Percentiles rank a stretch among this genome's conserved stretches.
Evolutionary conservation across 129 eudicot genomes (phyloP).

Genomic region (Oenanthe sinensis): DNA sequence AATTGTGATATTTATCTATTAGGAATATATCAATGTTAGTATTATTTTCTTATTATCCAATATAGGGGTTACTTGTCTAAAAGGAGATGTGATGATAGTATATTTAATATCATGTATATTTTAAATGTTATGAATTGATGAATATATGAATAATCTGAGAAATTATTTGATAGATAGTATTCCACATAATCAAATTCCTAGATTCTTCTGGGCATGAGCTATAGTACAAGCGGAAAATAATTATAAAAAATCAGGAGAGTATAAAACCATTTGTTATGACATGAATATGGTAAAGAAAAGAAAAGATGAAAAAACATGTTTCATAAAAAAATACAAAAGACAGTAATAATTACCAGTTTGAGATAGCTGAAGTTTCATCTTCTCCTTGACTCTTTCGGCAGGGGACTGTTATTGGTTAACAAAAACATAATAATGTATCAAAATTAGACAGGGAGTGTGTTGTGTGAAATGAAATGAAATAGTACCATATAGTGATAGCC

Average conservation of each 20-base stretch:
- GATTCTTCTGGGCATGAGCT: neutral
- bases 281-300: neutral
- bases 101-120: too few relatives aligned
- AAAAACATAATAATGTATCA: too few relatives aligned
- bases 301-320: neutral
- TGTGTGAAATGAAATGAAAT: too few relatives aligned
- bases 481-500: too few relatives aligned
- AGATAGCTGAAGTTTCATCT: constrained; percentile 92
- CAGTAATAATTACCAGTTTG: constrained; percentile 55
- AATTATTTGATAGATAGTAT: too few relatives aligned
- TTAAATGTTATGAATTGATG: too few relatives aligned
- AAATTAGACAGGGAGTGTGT: too few relatives aligned
- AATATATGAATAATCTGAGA: neutral
- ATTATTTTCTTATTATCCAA: neutral
- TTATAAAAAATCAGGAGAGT: neutral
- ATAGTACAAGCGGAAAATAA: too few relatives aligned
- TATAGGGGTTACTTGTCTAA: neutral
- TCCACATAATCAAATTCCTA: neutral
- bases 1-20: neutral
- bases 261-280: neutral
- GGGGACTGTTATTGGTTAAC: constrained; percentile 81
- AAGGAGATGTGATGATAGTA: neutral
- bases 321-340: neutral
- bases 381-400: constrained; percentile 89
- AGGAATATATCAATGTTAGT: neutral